Conservation (phyloP, 1,284 basidiomycete species). For the Trichosporon asahii region DNA sequence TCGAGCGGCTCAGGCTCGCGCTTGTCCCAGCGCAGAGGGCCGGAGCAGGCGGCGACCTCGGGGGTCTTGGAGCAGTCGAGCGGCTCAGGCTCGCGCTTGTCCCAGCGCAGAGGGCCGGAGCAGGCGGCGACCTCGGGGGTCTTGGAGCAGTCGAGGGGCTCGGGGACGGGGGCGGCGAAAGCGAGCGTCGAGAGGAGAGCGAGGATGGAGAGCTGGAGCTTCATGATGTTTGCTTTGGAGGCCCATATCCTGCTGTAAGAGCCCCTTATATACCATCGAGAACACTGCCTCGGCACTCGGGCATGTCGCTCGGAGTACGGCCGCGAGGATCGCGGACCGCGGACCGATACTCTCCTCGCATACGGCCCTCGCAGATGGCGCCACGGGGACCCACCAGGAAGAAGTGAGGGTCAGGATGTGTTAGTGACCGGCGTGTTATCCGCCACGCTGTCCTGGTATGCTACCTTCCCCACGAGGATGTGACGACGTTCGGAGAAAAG, state of each 20-base stretch:
- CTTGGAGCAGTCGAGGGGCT: background rate
- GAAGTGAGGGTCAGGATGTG: no score
- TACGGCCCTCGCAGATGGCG: no score
- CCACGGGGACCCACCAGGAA: no score
- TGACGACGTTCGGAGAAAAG: background rate
- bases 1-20: no score
- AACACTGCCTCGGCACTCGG: no score
- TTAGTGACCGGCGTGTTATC: background rate
- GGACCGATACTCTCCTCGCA: no score
- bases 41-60: no score
- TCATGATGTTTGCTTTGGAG: background rate
- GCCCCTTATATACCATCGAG: background rate
- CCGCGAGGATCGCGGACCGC: no score
- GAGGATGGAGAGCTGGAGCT: background rate
- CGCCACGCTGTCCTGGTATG: background rate
- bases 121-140: background rate
- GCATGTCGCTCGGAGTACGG: no score
- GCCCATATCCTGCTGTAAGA: background rate
- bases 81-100: no score
- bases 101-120: background rate
- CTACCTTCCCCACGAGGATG: background rate
- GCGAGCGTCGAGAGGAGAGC: background rate
- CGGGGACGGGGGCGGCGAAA: background rate
- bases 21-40: no score
- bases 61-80: no score